Evolutionary conservation across 345 rosid genomes (phyloP).

Genomic region (Acer yangbiense): DNA sequence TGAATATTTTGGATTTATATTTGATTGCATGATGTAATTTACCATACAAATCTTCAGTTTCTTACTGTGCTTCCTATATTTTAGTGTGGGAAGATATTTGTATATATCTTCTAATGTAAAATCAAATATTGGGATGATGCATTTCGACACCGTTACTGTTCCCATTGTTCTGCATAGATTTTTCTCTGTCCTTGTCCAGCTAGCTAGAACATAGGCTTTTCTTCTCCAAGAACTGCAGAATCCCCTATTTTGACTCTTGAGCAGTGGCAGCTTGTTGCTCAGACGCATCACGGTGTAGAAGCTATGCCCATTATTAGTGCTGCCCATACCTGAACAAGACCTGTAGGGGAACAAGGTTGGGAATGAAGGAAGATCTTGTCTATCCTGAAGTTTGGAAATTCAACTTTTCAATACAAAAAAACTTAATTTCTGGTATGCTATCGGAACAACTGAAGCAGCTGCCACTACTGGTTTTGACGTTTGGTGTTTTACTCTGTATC

Average conservation of each 20-base stretch:
- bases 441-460: slow-evolving; percentile 2
- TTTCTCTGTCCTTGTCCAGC: slow-evolving; percentile 14
- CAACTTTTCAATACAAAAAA: background rate
- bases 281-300: slow-evolving; percentile 1
- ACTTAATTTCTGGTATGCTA: background rate
- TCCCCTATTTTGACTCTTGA: background rate
- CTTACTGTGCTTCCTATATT: background rate
- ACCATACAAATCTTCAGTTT: background rate
- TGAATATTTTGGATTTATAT: background rate
- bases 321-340: slow-evolving; percentile 11
- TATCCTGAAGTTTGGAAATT: background rate
- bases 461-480: background rate
- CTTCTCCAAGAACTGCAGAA: slow-evolving; percentile 14
- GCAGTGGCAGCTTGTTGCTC: slow-evolving; percentile 14
- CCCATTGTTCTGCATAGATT: background rate
- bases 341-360: background rate
- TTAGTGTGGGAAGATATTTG: background rate
- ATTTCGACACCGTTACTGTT: background rate
- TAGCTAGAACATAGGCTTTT: slow-evolving; percentile 8
- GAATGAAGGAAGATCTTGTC: background rate
- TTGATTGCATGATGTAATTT: background rate
- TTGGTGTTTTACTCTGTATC: background rate
- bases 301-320: background rate
- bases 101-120: background rate
- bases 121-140: background rate